Conservation (phyloP, 768 basidiomycete species). For the Phlegmacium glaucopus region DNA sequence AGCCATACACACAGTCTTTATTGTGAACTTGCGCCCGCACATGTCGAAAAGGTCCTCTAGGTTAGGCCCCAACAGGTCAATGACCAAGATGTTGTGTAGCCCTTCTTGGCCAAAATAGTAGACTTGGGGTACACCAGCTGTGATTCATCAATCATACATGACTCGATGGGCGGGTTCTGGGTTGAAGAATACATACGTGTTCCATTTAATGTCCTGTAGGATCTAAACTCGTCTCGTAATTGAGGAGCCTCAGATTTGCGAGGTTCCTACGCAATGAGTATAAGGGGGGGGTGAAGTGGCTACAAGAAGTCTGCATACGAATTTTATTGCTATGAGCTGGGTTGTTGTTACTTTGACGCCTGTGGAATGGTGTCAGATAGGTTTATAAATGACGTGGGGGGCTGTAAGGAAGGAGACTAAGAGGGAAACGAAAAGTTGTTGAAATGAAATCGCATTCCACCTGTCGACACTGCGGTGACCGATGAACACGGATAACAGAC, state of each 20-base stretch:
- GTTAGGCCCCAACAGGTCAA: constrained; percentile 96
- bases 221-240: constrained; percentile 94
- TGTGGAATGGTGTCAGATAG: constrained; percentile 25
- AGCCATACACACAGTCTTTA: constrained; percentile 99
- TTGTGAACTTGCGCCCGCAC: constrained; percentile 96
- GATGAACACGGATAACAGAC: constrained; percentile 2
- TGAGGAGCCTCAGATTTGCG: constrained; percentile 98
- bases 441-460: too few relatives aligned
- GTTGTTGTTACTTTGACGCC: constrained; percentile 84
- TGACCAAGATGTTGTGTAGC: constrained; percentile 91
- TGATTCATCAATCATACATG: constrained; percentile 1
- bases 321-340: constrained; percentile 95
- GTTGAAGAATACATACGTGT: constrained; percentile 57
- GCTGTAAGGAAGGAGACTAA: too few relatives aligned
- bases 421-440: too few relatives aligned
- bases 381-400: neutral
- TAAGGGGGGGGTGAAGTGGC: neutral
- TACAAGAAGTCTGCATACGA: constrained; percentile 50
- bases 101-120: constrained; percentile 99
- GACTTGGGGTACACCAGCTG: constrained; percentile 96
- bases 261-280: constrained; percentile 58
- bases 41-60: constrained; percentile 98
- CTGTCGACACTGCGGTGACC: neutral
- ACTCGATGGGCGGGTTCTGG: constrained; percentile 8
- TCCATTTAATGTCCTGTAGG: constrained; percentile 91